Evolutionary conservation across 805 yeast genomes (phyloP).

Genomic region (Komagataella ulmi): DNA sequence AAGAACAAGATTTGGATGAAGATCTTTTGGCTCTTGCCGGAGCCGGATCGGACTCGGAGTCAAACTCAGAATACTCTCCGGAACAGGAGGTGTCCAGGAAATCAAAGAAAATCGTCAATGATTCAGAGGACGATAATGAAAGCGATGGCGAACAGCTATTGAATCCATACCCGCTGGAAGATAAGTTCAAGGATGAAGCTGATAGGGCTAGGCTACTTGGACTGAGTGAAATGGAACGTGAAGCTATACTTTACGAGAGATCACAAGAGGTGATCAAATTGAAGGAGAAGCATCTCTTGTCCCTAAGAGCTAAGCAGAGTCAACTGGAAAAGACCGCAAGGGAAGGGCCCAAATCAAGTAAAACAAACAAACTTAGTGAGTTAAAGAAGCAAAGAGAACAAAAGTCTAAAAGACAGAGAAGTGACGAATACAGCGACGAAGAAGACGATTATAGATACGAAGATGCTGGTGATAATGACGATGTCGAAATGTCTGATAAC

Average conservation of each 20-base stretch:
- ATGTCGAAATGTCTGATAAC: constrained; percentile 29
- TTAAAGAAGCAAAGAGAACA: constrained; percentile 22
- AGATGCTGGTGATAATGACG: constrained; percentile 18
- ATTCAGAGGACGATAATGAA: constrained; percentile 18
- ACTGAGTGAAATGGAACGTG: constrained; percentile 89
- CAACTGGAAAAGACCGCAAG: constrained; percentile 22
- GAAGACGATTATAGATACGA: constrained; percentile 27
- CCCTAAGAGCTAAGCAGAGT: constrained; percentile 62
- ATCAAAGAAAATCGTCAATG: constrained; percentile 8
- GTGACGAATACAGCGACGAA: constrained; percentile 12
- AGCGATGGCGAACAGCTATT: constrained; percentile 22
- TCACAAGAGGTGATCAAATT: constrained; percentile 82
- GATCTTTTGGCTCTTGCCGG: constrained; percentile 95
- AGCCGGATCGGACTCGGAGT: constrained; percentile 38
- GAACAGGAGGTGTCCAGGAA: constrained; percentile 12
- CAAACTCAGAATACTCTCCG: constrained; percentile 22
- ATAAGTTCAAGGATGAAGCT: constrained; percentile 71
- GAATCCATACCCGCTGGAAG: constrained; percentile 89
- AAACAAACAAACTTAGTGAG: constrained; percentile 20
- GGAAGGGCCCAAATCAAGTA: constrained; percentile 11
- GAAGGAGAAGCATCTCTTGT: constrained; percentile 73
- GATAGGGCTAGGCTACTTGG: constrained; percentile 55
- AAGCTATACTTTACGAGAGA: constrained; percentile 82
- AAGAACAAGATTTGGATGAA: constrained; percentile 43
- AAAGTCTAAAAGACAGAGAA: constrained; percentile 16